Evolutionary conservation across 2,329 filamentous ascomycete species (phyloP).

Genomic region (Aulographum hederae): DNA sequence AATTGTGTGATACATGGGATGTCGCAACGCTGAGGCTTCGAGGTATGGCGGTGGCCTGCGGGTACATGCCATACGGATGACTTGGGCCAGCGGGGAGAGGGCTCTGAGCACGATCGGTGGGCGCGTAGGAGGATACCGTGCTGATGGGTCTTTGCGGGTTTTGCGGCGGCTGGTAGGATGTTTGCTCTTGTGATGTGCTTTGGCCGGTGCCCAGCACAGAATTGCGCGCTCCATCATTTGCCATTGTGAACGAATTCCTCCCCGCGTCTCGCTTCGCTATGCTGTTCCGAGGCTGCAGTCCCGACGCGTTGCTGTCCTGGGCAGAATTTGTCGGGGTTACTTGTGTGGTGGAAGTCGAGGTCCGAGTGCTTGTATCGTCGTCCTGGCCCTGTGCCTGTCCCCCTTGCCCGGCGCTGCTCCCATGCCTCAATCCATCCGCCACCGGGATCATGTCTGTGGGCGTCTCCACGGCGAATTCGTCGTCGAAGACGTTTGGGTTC

Average conservation of each 20-base stretch:
- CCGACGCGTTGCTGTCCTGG: neutral
- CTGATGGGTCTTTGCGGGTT: conserved; percentile 11
- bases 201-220: neutral
- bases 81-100: conserved; percentile 61
- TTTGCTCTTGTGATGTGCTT: too few relatives aligned
- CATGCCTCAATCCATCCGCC: neutral
- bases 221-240: neutral
- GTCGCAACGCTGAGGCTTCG: conserved; percentile 52
- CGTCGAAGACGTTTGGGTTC: conserved; percentile 27
- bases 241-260: too few relatives aligned
- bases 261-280: conserved; percentile 1
- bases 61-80: conserved; percentile 72
- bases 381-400: neutral
- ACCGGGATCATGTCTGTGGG: neutral
- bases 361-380: neutral
- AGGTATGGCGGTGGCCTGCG: conserved; percentile 42
- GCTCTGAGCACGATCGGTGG: conserved; percentile 29
- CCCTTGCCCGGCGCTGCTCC: neutral
- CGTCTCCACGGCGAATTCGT: conserved; percentile 22
- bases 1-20: conserved; percentile 34
- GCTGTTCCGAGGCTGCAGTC: conserved; percentile 1
- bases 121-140: conserved; percentile 22
- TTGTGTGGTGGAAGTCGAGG: neutral
- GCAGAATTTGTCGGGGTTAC: too few relatives aligned
- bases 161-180: too few relatives aligned